Evolutionary conservation across 164 flowering plant genomes (phyloP), one percentile per base, ranked within the genome.

Genomic region (Tinospora cordifolia): DNA sequence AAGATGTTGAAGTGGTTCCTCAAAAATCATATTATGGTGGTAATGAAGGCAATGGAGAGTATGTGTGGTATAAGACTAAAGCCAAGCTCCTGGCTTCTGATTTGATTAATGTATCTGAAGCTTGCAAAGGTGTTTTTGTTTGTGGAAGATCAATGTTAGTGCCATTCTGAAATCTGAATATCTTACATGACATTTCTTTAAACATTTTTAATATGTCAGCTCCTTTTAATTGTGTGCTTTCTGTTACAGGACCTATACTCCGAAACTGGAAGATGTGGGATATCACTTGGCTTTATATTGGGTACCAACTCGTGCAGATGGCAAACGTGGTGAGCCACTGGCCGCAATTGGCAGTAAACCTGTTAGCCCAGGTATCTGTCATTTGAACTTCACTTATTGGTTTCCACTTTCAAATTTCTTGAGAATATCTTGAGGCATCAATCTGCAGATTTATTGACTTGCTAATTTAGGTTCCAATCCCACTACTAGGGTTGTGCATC

Each of bases 191-290:
- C 5, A 10, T 3, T 15, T 60, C 25, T 11, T 41, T 39, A 13
- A 17, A 63, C 67, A 41, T 41, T 27, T 44, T 47, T 64, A 25
- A 36, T 66, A 6, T n/a, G 7, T 27, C 54, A 66, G 27, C 5
- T 44, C 25, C 13, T 59, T 27, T 63, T 57, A 40, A 46, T 62
- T 47, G 38, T 24, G 26, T 76, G 62, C 68, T 65, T 54, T 44
- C 36, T 66, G 39, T 79, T 62, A 71, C 87, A 95, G 99, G 69
- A 74, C 82, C 30, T 90, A 90, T 69, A 85, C 81, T n/a, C 98
- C 99, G 67, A 80, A 82, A 11, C 88, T 92, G 65, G 91, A 87
- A 77, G 99, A 95, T 72, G 98, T 95, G 64, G 99, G 97, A 57
- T 76, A 85, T 34, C 92, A 89, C 82, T 79, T 95, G 75, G 93